phyloP scores from a whole-genome alignment of 495 filamentous ascomycete species.

The Penicillium simplicissimum region DNA sequence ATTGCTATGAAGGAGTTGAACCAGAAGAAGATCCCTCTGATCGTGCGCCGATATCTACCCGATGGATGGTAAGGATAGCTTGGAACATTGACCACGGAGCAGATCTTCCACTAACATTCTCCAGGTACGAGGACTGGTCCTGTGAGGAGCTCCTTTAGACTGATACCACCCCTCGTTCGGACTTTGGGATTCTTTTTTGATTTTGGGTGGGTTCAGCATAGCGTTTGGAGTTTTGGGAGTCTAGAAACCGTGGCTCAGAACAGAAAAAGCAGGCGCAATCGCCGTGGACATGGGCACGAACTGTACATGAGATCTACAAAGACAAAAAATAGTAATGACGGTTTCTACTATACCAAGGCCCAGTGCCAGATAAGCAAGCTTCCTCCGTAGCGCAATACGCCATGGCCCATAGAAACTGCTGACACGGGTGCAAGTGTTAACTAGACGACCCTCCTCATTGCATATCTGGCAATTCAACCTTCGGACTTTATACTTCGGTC shows the following conservation, averaged over 20 bases:
- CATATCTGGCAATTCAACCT: neutral
- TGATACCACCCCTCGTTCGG: conserved; percentile 1
- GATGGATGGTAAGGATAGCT: conserved; percentile 86
- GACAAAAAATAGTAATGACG: conserved; percentile 27
- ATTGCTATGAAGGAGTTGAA: conserved; percentile 96
- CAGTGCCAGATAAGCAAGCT: neutral
- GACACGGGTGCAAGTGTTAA: too few species aligned
- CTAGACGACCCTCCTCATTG: neutral
- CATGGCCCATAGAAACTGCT: too few species aligned
- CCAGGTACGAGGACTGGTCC: conserved; percentile 97
- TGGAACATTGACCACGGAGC: neutral
- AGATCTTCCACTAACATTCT: conserved; percentile 1
- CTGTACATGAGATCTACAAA: conserved; percentile 29
- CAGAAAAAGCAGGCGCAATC: conserved; percentile 11
- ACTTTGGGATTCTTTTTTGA: conserved; percentile 20
- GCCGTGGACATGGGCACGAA: conserved; percentile 20
- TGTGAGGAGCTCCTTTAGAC: conserved; percentile 83
- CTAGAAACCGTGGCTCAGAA: conserved; percentile 24
- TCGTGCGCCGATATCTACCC: conserved; percentile 90
- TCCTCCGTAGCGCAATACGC: neutral
- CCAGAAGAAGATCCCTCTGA: conserved; percentile 97
- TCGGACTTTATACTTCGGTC: neutral
- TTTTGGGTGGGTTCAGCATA: conserved; percentile 41
- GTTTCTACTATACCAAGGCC: conserved; percentile 13
- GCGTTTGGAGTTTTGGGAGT: conserved; percentile 36